These are phyloP conservation scores for Hydrangea macrophylla DNA, from an alignment of 148 eudicot species.

Conservation along the genomic window DNA sequence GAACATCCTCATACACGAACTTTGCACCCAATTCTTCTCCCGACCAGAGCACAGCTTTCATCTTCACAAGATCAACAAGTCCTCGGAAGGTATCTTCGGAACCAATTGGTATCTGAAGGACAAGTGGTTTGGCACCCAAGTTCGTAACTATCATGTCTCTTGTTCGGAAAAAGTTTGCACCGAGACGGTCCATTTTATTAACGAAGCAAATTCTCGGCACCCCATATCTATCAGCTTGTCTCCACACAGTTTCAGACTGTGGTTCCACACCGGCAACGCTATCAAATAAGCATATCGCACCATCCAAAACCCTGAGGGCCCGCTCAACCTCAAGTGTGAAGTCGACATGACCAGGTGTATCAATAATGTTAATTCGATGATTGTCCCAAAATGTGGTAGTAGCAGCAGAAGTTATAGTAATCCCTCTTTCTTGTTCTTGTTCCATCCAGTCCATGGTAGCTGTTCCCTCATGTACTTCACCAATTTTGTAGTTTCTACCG, in stretches of 20 bases:
- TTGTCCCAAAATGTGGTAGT: slow-evolving; percentile 96
- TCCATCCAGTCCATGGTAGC: slow-evolving; percentile 99
- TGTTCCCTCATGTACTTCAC: slow-evolving; percentile 97
- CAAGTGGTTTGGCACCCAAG: slow-evolving; percentile 93
- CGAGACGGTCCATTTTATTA: slow-evolving; percentile 97
- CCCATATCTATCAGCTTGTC: slow-evolving; percentile 97
- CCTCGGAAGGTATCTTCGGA: slow-evolving; percentile 82
- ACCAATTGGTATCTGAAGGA: slow-evolving; percentile 87
- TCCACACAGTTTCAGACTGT: slow-evolving; percentile 98
- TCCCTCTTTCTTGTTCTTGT: slow-evolving; percentile 99
- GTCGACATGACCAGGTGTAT: slow-evolving; percentile 99
- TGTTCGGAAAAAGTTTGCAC: slow-evolving; percentile 93
- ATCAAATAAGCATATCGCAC: slow-evolving; percentile 94
- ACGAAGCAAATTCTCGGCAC: slow-evolving; percentile 98
- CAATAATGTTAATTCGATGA: slow-evolving; percentile 93
- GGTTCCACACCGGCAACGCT: slow-evolving; percentile 99
- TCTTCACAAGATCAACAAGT: slow-evolving; percentile 81
- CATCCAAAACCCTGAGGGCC: slow-evolving; percentile 97
- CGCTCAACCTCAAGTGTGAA: slow-evolving; percentile 99
- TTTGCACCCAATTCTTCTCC: slow-evolving; percentile 97
- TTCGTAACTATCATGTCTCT: slow-evolving; percentile 94
- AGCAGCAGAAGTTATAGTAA: slow-evolving; percentile 98
- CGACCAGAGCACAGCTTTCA: slow-evolving; percentile 89
- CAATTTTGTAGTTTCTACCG: slow-evolving; percentile 95
- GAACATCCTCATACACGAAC: slow-evolving; percentile 69